Base-by-base conservation (phyloP, 805 yeast genomes). In the Candida caryicola region DNA sequence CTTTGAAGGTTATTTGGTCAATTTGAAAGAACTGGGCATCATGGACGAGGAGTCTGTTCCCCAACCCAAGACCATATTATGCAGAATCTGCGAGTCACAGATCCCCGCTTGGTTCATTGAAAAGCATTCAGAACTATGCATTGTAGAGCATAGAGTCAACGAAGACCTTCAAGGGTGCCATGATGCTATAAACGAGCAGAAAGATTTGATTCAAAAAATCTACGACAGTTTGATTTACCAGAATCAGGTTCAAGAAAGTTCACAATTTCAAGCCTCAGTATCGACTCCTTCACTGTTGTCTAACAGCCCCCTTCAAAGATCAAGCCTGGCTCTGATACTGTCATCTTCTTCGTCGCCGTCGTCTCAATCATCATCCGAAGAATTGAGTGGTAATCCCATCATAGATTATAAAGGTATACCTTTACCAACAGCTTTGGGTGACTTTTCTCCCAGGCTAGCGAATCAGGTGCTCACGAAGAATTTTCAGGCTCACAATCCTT, bases 31-130 rank as follows among this genome's bases (percentile, higher is more conserved):
- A 25, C 58, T 73, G 29, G 86, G 82, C 6, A 69, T 82, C 12
- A 69, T 79, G 2, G 84, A 83, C 47, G 84, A 81, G 51, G 70
- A 63, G 8, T 68, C 71, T 41, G 71, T 87, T 0, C 95, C 96
- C 0, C 74, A 79, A n/a, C 96, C 96, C 1, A 81, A 82, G 17
- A 73, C 80, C 40, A 88, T 85, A 26, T 65, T 93, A 23, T 93
- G 99, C 59, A 74, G 96, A 33, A 89, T 93, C 18, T 93, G 99
- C 62, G 99, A 93, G 54, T 79, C 81, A 21, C 76, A 76, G 33
- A 81, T 89, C n/a, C 96, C 95, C 3, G 85, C 89, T 3, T 93
- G 99, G 99, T 93, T 95, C 84, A 69, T 93, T 28, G 99, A 91
- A 51, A 75, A 82, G 34, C 99, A 93, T 61, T 82, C 91, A 1